Evolutionary conservation across 352 stramenopile species (phyloP), one percentile per base, ranked within the genome.

Genomic region (Discostella stelligera): DNA sequence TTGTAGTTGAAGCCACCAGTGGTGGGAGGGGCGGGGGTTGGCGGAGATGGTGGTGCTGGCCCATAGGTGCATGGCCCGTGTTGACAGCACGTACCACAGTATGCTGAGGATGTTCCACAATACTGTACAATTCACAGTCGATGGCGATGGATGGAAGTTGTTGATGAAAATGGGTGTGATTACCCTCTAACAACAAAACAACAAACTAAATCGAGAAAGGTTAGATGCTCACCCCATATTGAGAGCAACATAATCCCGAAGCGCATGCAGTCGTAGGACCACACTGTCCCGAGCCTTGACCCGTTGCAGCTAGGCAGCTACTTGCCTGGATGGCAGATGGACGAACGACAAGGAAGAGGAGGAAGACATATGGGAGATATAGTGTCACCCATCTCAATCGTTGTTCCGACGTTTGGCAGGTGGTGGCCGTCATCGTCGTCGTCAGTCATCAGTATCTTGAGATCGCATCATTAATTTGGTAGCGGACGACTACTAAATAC

Each of bases 201-300:
- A 2, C 2, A 32, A 32, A 32, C 27, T 32, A 32, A 32, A 32
- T 32, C 5, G 5, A 32, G 27, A 32, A 32, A 2, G 27, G 5
- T 32, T 2, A 32, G 27, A 32, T 5, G 58, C 58, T 66, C 41
- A 67, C 55, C 44, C 59, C 59, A 58, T 53, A 77, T 66, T 69
- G 52, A 64, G 50, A 71, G 37, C 67, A 75, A 27, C 67, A 75
- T 16, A 68, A n/a, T 11, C 56, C 32, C 14, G n/a, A 37, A 13
- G 25, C 25, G 27, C 67, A 75, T 27, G 67, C 48, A 30, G 49
- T 75, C 11, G 18, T 18, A 14, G 67, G 67, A 30, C 67, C 67
- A 63, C 67, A 75, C 32, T 16, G 27, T 32, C 27, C 27, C 27
- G 27, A 32, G 27, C 27, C 27, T 32, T 32, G 27, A 6, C 27